Percentiles rank a stretch among this genome's conserved stretches.
These are phyloP conservation scores for Pseudodiploospora longispora DNA, from an alignment of 2,329 filamentous ascomycete genomes.

Conservation along the genomic window DNA sequence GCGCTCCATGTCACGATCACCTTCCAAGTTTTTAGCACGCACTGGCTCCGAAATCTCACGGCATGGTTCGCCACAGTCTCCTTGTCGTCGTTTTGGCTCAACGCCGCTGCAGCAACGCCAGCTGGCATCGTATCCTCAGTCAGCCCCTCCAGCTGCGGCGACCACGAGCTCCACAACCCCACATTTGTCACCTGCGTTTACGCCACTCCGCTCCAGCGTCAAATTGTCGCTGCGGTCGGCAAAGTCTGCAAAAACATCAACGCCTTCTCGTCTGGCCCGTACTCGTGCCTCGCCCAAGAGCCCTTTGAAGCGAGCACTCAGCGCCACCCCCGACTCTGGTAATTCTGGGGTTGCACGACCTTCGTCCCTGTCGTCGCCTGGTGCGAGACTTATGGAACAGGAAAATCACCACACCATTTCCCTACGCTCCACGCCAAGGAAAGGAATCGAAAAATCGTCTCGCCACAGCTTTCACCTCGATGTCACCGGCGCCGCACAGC, in stretches of 20 bases:
- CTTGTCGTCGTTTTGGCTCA: constrained; percentile 35
- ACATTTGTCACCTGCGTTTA: constrained; percentile 45
- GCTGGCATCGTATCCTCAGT: constrained; percentile 22
- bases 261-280: constrained; percentile 42
- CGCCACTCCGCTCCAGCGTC: constrained; percentile 57
- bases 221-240: constrained; percentile 59
- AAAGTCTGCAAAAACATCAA: constrained; percentile 49
- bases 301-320: constrained; percentile 70
- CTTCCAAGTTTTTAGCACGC: constrained; percentile 70
- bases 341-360: constrained; percentile 51
- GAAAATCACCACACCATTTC: constrained; percentile 34
- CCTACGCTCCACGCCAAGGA: constrained; percentile 21
- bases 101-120: constrained; percentile 26
- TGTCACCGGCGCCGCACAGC: constrained; percentile 43
- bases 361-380: constrained; percentile 29
- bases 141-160: constrained; percentile 27
- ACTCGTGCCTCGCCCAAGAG: constrained; percentile 68
- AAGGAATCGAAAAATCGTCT: constrained; percentile 35
- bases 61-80: constrained; percentile 41
- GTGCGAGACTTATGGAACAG: constrained; percentile 32
- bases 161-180: constrained; percentile 21
- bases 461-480: constrained; percentile 52
- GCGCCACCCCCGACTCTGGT: constrained; percentile 59
- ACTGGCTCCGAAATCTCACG: constrained; percentile 41
- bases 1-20: constrained; percentile 86